phyloP scores from a whole-genome alignment of 306 rosid genomes.

The Malus fusca region DNA sequence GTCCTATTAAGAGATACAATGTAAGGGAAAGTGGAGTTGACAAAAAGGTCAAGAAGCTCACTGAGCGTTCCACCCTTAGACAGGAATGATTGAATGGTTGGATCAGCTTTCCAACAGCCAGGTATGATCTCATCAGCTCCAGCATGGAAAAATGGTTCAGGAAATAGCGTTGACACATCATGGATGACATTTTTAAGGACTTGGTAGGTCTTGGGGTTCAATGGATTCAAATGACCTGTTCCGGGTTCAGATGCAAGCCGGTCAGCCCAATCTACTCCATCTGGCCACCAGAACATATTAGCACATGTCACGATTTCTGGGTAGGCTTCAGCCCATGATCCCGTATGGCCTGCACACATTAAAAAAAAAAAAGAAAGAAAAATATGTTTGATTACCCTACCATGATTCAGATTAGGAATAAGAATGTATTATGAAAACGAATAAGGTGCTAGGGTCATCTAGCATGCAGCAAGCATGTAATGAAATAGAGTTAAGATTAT shows the following conservation, averaged over 20 bases:
- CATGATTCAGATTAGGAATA: neutral
- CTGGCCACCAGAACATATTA: conserved; percentile 82
- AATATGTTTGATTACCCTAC: neutral
- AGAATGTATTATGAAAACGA: neutral
- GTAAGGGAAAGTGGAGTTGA: conserved; percentile 62
- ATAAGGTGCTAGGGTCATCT: neutral
- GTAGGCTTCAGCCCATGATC: conserved; percentile 82
- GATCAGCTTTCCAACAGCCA: conserved; percentile 79
- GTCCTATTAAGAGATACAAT: conserved; percentile 74
- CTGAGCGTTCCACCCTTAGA: conserved; percentile 62
- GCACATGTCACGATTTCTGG: conserved; percentile 85
- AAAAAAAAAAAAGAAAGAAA: too few relatives aligned
- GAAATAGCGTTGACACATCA: conserved; percentile 50
- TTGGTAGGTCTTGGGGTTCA: conserved; percentile 67
- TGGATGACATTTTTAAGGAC: conserved; percentile 63
- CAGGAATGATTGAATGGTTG: conserved; percentile 40
- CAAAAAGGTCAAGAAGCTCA: conserved; percentile 59
- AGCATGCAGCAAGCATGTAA: neutral
- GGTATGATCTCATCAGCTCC: conserved; percentile 80
- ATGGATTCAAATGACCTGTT: conserved; percentile 81
- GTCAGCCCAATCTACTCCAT: conserved; percentile 37
- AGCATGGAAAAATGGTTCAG: conserved; percentile 59
- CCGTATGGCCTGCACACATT: conserved; percentile 63
- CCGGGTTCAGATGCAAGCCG: conserved; percentile 78
- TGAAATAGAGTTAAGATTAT: neutral